Conservation (phyloP, 768 basidiomycete genomes). For the Suillus alpinus region DNA sequence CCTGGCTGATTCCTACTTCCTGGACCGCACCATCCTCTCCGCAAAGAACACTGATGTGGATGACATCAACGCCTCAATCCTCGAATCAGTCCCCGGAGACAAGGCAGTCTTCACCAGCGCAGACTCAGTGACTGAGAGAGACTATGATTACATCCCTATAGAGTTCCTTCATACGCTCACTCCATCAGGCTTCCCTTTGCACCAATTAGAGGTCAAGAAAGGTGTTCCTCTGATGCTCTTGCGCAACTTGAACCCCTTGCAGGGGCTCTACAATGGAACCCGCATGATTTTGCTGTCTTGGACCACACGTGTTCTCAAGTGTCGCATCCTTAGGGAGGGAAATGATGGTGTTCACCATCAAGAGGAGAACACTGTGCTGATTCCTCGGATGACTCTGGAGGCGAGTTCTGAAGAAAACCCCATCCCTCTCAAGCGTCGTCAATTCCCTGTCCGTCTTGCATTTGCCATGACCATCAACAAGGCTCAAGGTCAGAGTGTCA, state of each 20-base stretch:
- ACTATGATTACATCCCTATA: conserved; percentile 25
- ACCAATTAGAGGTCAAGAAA: conserved; percentile 31
- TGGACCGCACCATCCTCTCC: conserved; percentile 29
- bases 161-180: conserved; percentile 42
- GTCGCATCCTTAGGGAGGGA: conserved; percentile 21
- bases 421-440: conserved; percentile 20
- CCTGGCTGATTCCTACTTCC: conserved; percentile 24
- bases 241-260: conserved; percentile 36
- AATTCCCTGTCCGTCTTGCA: conserved; percentile 33
- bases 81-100: conserved; percentile 23
- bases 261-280: conserved; percentile 41
- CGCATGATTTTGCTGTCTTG: conserved; percentile 16
- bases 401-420: conserved; percentile 16
- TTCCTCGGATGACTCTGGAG: conserved; percentile 27
- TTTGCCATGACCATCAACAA: conserved; percentile 42
- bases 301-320: conserved; percentile 23
- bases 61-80: conserved; percentile 29
- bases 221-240: conserved; percentile 42
- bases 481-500: conserved; percentile 35
- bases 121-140: conserved; percentile 25
- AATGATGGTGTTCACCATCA: conserved; percentile 16
- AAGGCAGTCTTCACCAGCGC: conserved; percentile 22
- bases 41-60: conserved; percentile 30
- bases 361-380: conserved; percentile 19
- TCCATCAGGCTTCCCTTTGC: conserved; percentile 37